A percentile compares a stretch with the other conserved stretches of the same genome.
phyloP scores from a whole-genome alignment of 352 stramenopile species.

The Phytopythium delawarense region DNA sequence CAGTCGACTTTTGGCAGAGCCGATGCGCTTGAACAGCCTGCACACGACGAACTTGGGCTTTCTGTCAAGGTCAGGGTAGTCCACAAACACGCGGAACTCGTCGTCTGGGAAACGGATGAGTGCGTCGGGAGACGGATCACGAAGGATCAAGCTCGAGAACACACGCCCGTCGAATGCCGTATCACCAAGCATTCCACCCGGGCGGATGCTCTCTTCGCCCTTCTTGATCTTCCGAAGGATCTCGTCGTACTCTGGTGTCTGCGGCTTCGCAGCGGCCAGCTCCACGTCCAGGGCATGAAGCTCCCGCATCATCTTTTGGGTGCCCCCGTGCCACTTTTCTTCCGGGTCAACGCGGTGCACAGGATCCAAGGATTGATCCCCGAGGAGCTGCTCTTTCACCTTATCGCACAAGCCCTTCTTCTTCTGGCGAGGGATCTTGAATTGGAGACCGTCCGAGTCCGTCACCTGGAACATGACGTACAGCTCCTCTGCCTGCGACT shows the following conservation, averaged over 20 bases:
- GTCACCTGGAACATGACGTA: conserved; percentile 47
- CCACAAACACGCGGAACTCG: conserved; percentile 38
- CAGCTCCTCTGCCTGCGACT: conserved; percentile 28
- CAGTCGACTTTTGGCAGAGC: conserved; percentile 20
- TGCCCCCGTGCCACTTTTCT: conserved; percentile 37
- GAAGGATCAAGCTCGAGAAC: conserved; percentile 32
- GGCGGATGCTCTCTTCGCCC: conserved; percentile 19
- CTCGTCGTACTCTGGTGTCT: conserved; percentile 18
- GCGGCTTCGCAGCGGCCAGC: conserved; percentile 12
- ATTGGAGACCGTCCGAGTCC: conserved; percentile 14
- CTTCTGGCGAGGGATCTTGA: conserved; percentile 7
- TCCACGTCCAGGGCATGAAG: conserved; percentile 22
- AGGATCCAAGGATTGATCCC: conserved; percentile 10
- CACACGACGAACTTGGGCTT: conserved; percentile 31
- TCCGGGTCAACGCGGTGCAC: conserved; percentile 24
- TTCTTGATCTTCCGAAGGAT: conserved; percentile 13
- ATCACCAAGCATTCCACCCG: background rate
- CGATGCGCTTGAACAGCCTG: conserved; percentile 52
- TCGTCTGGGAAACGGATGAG: conserved; percentile 44
- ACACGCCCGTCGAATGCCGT: conserved; percentile 23
- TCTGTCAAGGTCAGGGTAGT: conserved; percentile 11
- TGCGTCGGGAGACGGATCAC: conserved; percentile 37
- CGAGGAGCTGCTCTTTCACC: conserved; percentile 16
- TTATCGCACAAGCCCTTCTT: conserved; percentile 4
- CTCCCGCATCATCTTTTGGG: conserved; percentile 28